These are phyloP conservation scores for Cercospora brassicicola DNA, from an alignment of 2,329 filamentous ascomycete genomes.

Conservation along the genomic window DNA sequence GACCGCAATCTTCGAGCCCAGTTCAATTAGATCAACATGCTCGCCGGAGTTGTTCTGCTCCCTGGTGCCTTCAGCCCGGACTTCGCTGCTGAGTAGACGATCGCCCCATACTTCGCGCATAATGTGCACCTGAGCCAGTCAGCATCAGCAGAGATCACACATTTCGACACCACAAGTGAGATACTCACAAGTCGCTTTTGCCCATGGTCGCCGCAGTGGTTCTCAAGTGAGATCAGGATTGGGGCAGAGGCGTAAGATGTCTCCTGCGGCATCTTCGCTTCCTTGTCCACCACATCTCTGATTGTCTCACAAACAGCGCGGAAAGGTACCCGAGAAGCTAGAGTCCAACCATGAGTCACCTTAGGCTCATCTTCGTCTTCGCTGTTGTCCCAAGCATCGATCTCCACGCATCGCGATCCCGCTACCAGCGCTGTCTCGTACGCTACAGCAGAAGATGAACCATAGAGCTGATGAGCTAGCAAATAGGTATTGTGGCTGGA, in stretches of 20 bases:
- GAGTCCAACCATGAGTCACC: slow-evolving; percentile 68
- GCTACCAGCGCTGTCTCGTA: slow-evolving; percentile 64
- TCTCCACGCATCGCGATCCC: slow-evolving; percentile 70
- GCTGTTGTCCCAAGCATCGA: slow-evolving; percentile 69
- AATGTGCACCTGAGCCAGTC: slow-evolving; percentile 58
- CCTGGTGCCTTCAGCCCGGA: slow-evolving; percentile 57
- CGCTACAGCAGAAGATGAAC: slow-evolving; percentile 60
- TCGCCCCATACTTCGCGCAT: slow-evolving; percentile 65
- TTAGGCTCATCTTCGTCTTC: slow-evolving; percentile 64
- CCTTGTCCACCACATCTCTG: slow-evolving; percentile 61
- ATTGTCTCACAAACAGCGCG: slow-evolving; percentile 66
- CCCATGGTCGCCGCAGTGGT: slow-evolving; percentile 62
- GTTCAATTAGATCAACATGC: slow-evolving; percentile 59
- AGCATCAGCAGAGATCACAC: no score
- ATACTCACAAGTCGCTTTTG: slow-evolving; percentile 48
- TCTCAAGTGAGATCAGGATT: slow-evolving; percentile 66
- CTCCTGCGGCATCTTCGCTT: slow-evolving; percentile 50
- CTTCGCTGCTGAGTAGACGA: slow-evolving; percentile 58
- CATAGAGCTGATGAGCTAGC: slow-evolving; percentile 67
- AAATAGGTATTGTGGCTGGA: slow-evolving; percentile 74
- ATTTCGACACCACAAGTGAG: fast-evolving
- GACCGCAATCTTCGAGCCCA: slow-evolving; percentile 64
- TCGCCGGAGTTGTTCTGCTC: slow-evolving; percentile 56
- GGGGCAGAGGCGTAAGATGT: slow-evolving; percentile 53
- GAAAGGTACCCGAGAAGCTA: slow-evolving; percentile 66